Evolutionary conservation across 768 basidiomycete species (phyloP).

Genomic region (Candolleomyces eurysporus): DNA sequence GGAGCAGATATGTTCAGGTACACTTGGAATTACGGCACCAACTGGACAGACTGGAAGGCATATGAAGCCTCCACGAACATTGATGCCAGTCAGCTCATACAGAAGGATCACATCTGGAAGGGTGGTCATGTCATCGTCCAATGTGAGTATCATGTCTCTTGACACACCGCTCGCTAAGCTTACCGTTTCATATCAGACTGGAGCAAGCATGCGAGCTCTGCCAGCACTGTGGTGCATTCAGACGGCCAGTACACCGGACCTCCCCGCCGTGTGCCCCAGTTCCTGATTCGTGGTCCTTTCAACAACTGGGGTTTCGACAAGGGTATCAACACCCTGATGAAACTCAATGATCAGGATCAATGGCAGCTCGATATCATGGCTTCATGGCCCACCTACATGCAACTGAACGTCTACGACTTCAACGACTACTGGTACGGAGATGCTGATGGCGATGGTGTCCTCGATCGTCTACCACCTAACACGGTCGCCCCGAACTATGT

Average conservation of each 20-base stretch:
- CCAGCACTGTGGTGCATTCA: conserved; percentile 71
- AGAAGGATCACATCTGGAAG: conserved; percentile 61
- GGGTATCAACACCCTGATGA: conserved; percentile 73
- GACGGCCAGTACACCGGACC: conserved; percentile 59
- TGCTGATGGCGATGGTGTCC: conserved; percentile 77
- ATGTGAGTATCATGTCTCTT: conserved; percentile 51
- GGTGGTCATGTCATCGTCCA: conserved; percentile 88
- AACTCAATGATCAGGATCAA: conserved; percentile 54
- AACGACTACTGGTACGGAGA: conserved; percentile 95
- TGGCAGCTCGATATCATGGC: conserved; percentile 93
- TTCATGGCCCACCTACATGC: conserved; percentile 85
- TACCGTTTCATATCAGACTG: conserved; percentile 54
- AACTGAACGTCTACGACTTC: conserved; percentile 88
- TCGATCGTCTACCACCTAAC: conserved; percentile 92
- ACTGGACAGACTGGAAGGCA: conserved; percentile 76
- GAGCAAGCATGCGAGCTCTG: conserved; percentile 62
- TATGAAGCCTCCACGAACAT: conserved; percentile 78
- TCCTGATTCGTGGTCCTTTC: conserved; percentile 86
- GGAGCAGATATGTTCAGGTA: conserved; percentile 90
- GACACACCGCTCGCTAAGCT: background rate
- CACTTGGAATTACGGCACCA: conserved; percentile 81
- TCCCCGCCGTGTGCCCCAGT: conserved; percentile 79
- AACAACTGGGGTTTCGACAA: conserved; percentile 91
- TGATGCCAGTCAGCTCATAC: conserved; percentile 52
- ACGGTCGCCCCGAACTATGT: conserved; percentile 80